phyloP scores from a whole-genome alignment of 257 asterid genomes.

The Apocynum venetum region DNA sequence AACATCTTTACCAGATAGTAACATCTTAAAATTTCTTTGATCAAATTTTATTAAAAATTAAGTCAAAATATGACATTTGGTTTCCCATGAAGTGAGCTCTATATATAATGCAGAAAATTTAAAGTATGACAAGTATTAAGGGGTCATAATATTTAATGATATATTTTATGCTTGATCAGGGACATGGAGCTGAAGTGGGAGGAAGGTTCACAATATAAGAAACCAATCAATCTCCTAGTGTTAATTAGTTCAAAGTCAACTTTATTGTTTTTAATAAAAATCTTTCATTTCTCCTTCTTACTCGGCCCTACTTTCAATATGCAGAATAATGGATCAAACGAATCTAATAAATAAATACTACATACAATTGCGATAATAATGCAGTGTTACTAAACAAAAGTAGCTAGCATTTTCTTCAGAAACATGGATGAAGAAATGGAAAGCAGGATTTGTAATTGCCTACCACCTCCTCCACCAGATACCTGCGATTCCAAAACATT shows the following conservation, averaged over 20 bases:
- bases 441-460: conserved; percentile 7
- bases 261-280: background rate
- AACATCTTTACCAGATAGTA: too few relatives aligned
- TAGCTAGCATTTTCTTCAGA: background rate
- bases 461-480: background rate
- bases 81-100: too few relatives aligned
- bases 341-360: too few relatives aligned
- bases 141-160: too few relatives aligned
- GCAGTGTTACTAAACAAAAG: background rate
- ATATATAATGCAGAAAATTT: too few relatives aligned
- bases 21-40: too few relatives aligned
- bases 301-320: background rate
- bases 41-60: too few relatives aligned
- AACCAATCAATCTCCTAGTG: background rate
- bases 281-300: background rate
- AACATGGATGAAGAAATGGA: conserved; percentile 1
- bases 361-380: too few relatives aligned
- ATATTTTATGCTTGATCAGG: too few relatives aligned
- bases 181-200: background rate
- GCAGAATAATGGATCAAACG: too few relatives aligned
- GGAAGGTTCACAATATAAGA: background rate
- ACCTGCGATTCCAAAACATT: background rate
- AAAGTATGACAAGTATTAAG: too few relatives aligned
- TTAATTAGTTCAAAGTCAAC: background rate
- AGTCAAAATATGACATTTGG: too few relatives aligned